These are phyloP conservation scores for Calonectria multiphialidica DNA, from an alignment of 2,329 filamentous ascomycete genomes.

Conservation along the genomic window DNA sequence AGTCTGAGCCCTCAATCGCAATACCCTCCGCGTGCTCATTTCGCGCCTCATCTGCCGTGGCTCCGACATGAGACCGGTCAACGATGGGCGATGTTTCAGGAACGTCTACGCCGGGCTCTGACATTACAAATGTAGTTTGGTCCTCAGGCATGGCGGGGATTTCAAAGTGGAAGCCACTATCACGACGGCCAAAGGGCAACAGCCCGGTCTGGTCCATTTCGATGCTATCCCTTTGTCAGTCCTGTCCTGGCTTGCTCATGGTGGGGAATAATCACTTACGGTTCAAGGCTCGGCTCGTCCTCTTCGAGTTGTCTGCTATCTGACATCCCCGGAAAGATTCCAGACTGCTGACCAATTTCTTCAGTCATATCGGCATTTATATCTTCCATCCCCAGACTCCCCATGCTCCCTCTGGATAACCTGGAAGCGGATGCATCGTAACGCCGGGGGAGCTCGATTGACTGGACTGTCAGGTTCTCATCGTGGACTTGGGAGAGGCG, in stretches of 20 bases:
- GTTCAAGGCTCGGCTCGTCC: slow-evolving; percentile 58
- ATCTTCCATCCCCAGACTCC: slow-evolving; percentile 67
- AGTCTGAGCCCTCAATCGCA: slow-evolving; percentile 32
- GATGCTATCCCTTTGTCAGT: slow-evolving; percentile 35
- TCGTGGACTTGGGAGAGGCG: slow-evolving; percentile 68
- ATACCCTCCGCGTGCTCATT: slow-evolving; percentile 27
- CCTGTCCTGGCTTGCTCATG: neutral
- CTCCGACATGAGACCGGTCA: slow-evolving; percentile 35
- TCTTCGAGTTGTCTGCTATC: slow-evolving; percentile 55
- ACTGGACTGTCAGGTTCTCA: slow-evolving; percentile 69
- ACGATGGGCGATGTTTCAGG: slow-evolving; percentile 43
- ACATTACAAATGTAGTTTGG: slow-evolving; percentile 66
- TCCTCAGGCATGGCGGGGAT: slow-evolving; percentile 60
- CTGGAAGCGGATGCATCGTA: slow-evolving; percentile 58
- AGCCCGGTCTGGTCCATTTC: slow-evolving; percentile 57
- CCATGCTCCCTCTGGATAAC: slow-evolving; percentile 66
- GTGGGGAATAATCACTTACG: slow-evolving; percentile 44
- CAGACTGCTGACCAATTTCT: slow-evolving; percentile 59
- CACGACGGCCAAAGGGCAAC: slow-evolving; percentile 55
- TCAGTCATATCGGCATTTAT: slow-evolving; percentile 57
- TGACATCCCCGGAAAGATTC: slow-evolving; percentile 64
- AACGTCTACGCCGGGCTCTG: slow-evolving; percentile 47
- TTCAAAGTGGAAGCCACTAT: slow-evolving; percentile 65
- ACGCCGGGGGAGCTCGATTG: slow-evolving; percentile 70
- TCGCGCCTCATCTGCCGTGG: slow-evolving; percentile 29